These are phyloP conservation scores for Botrytis deweyae DNA, from an alignment of 2,329 filamentous ascomycete genomes.

Conservation along the genomic window DNA sequence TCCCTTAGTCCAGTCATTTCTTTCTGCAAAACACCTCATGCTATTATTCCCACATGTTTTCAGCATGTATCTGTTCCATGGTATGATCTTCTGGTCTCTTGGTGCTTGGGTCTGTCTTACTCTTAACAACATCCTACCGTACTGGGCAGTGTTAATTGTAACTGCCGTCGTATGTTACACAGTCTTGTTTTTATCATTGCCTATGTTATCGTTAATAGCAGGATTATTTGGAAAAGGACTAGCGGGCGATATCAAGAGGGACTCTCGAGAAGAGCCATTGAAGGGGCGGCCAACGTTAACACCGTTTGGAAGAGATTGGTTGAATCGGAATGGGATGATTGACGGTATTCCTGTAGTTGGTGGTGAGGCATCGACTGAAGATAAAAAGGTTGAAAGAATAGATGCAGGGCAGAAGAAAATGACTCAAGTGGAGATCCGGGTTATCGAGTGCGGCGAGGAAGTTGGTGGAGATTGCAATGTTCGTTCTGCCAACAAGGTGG, in stretches of 20 bases:
- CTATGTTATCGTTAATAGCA: slow-evolving; percentile 31
- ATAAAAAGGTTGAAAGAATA: background rate
- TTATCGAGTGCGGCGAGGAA: background rate
- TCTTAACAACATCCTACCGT: slow-evolving; percentile 30
- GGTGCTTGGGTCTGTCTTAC: slow-evolving; percentile 33
- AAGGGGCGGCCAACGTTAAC: slow-evolving; percentile 21
- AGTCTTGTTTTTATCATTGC: slow-evolving; percentile 22
- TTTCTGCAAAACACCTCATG: slow-evolving; percentile 43
- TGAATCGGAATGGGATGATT: slow-evolving; percentile 15
- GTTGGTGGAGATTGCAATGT: background rate
- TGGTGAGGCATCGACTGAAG: background rate
- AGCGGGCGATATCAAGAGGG: slow-evolving; percentile 25
- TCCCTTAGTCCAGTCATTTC: slow-evolving; percentile 43
- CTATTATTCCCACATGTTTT: slow-evolving; percentile 50
- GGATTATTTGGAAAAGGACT: slow-evolving; percentile 30
- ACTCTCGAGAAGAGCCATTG: slow-evolving; percentile 22
- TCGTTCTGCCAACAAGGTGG: background rate
- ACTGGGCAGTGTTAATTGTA: slow-evolving; percentile 28
- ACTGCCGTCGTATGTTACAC: slow-evolving; percentile 16
- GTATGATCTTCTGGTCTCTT: slow-evolving; percentile 40
- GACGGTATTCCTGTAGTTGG: background rate
- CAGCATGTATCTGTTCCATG: slow-evolving; percentile 50
- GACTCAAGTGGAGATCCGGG: background rate
- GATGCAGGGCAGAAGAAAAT: background rate
- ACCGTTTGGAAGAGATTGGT: slow-evolving; percentile 25